Percentiles rank a stretch among this genome's conserved stretches.
phyloP scores from a whole-genome alignment of 2,329 filamentous ascomycete genomes.

The Colletotrichum sp. region DNA sequence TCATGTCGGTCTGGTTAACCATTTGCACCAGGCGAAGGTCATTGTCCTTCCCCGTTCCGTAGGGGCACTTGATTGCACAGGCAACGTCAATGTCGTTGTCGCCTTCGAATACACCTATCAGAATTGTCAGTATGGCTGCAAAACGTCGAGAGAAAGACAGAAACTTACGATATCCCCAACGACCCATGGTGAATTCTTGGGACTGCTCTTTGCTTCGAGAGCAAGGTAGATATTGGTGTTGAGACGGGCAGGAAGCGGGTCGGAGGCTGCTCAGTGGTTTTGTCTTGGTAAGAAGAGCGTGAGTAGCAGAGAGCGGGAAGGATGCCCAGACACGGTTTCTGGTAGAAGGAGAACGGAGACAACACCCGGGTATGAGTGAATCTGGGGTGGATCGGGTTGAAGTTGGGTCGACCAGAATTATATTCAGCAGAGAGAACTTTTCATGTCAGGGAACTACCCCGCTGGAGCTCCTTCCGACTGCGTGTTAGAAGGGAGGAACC shows the following conservation, averaged over 20 bases:
- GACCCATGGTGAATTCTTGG: neutral
- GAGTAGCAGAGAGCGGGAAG: neutral
- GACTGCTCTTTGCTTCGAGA: neutral
- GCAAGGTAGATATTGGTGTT: neutral
- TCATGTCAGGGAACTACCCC: neutral
- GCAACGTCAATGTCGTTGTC: neutral
- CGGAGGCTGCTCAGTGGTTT: neutral
- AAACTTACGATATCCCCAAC: neutral
- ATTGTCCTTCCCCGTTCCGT: neutral
- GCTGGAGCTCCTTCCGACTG: neutral
- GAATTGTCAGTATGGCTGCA: neutral
- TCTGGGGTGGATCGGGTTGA: neutral
- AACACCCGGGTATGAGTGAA: too few relatives aligned
- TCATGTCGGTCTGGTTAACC: neutral
- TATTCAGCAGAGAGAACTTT: neutral
- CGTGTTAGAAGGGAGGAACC: neutral
- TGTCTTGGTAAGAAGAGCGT: neutral
- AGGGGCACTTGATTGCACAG: neutral
- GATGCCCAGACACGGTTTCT: accelerated
- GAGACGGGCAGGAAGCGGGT: neutral
- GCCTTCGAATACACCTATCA: neutral
- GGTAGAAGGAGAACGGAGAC: too few relatives aligned
- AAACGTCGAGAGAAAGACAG: neutral
- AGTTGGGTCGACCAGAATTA: neutral
- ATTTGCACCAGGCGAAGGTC: neutral